phyloP scores from a whole-genome alignment of 139 green algal genomes.

The Klebsormidium nitens region DNA sequence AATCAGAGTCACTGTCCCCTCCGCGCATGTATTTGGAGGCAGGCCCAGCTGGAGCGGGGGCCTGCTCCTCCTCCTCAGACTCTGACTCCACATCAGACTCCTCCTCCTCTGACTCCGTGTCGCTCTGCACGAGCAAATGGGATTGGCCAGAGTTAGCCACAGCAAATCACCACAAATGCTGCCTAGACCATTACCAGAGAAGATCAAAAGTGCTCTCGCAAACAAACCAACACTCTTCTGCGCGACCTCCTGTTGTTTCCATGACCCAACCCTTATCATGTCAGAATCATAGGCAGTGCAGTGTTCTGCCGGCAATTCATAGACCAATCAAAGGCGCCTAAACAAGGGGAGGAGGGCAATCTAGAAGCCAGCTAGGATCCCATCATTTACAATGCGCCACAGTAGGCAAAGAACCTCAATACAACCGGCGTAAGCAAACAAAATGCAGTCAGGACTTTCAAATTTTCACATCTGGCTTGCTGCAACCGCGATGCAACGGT shows the following conservation, averaged over 20 bases:
- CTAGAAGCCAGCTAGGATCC: too few relatives aligned
- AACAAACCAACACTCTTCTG: too few relatives aligned
- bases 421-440: too few relatives aligned
- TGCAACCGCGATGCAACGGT: too few relatives aligned
- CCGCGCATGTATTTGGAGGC: slow-evolving; percentile 33
- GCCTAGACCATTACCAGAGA: not conserved
- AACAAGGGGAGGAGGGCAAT: too few relatives aligned
- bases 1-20: slow-evolving; percentile 31
- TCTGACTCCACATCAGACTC: slow-evolving; percentile 16
- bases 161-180: slow-evolving; percentile 2
- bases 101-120: slow-evolving; percentile 36
- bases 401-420: too few relatives aligned
- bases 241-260: too few relatives aligned
- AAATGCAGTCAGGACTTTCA: too few relatives aligned
- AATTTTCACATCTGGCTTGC: too few relatives aligned
- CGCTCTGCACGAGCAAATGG: slow-evolving; percentile 1
- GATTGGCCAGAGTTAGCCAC: not conserved
- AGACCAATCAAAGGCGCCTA: too few relatives aligned
- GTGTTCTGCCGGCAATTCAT: too few relatives aligned
- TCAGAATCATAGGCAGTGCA: not conserved
- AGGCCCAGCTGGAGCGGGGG: not conserved
- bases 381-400: too few relatives aligned
- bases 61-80: slow-evolving; percentile 30
- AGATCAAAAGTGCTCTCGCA: not conserved
- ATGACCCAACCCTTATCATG: not conserved